Evolutionary conservation across 495 filamentous ascomycete genomes (phyloP).

Genomic region (Stereocaulon alpinum): DNA sequence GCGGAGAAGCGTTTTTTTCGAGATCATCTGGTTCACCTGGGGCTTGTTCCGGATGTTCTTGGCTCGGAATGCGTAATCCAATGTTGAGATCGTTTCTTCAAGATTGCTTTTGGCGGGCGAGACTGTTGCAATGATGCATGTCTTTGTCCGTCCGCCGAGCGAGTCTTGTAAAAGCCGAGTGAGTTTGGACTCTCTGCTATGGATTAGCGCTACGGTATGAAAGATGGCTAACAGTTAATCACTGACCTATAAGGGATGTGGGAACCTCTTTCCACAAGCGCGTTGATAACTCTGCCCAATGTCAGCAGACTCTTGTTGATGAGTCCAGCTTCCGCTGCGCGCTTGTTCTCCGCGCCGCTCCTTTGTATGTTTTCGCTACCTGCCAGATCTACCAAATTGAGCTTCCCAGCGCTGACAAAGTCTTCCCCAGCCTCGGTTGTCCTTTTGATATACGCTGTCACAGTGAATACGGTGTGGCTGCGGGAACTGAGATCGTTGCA

Average conservation of each 20-base stretch:
- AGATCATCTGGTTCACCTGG: conserved; percentile 81
- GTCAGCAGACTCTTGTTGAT: conserved; percentile 98
- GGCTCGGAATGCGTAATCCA: conserved; percentile 93
- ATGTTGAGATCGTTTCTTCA: conserved; percentile 93
- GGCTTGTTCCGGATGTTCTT: conserved; percentile 99
- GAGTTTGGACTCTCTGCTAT: conserved; percentile 75
- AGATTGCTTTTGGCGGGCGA: conserved; percentile 90
- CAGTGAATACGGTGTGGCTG: conserved; percentile 93
- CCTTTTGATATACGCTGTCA: conserved; percentile 78
- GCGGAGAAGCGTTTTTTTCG: conserved; percentile 79
- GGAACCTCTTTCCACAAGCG: conserved; percentile 76
- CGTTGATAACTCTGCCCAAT: conserved; percentile 93
- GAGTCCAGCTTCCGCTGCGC: conserved; percentile 85
- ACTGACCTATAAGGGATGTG: conserved; percentile 76
- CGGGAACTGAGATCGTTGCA: conserved; percentile 95
- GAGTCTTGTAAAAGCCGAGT: conserved; percentile 94
- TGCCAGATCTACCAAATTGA: conserved; percentile 92
- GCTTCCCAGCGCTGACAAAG: conserved; percentile 82
- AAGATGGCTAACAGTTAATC: neutral
- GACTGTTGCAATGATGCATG: conserved; percentile 95
- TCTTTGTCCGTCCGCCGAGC: conserved; percentile 88
- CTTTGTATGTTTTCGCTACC: conserved; percentile 96
- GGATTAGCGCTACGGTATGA: neutral
- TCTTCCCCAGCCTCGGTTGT: conserved; percentile 77
- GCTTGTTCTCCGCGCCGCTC: conserved; percentile 94